Conservation (phyloP, 129 eudicot species). For the Pittosporum tobira region DNA sequence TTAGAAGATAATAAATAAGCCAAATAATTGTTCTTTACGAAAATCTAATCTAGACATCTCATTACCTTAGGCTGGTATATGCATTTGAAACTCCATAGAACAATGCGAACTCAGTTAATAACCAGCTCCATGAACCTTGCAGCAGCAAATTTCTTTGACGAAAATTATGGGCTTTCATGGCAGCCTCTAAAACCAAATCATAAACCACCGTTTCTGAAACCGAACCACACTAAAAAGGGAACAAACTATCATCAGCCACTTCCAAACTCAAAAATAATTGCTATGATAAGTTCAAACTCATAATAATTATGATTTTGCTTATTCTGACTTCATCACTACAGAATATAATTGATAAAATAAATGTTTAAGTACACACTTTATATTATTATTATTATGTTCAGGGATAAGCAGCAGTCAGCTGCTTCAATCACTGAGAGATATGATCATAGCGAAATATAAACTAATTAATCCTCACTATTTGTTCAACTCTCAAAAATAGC, state of each 20-base stretch:
- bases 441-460: too few relatives aligned
- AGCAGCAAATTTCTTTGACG: slow-evolving; percentile 52
- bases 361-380: too few relatives aligned
- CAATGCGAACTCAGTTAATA: slow-evolving; percentile 58
- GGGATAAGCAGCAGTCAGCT: too few relatives aligned
- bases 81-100: slow-evolving; percentile 84
- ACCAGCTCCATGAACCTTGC: slow-evolving; percentile 76
- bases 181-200: slow-evolving; percentile 68
- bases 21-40: too few relatives aligned
- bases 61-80: slow-evolving; percentile 65
- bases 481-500: too few relatives aligned
- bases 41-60: too few relatives aligned
- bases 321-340: too few relatives aligned
- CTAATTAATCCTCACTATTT: too few relatives aligned
- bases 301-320: neutral
- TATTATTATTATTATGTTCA: neutral
- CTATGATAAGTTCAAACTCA: neutral
- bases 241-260: slow-evolving; percentile 2
- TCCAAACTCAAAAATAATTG: neutral
- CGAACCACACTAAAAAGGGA: slow-evolving; percentile 46
- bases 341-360: too few relatives aligned
- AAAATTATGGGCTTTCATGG: slow-evolving; percentile 68
- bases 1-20: too few relatives aligned
- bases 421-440: too few relatives aligned
- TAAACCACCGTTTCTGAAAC: slow-evolving; percentile 88